A percentile compares a stretch with the other conserved stretches of the same genome.
Evolutionary conservation across 2,329 filamentous ascomycete species (phyloP).

Genomic region (Claviceps spartinae): DNA sequence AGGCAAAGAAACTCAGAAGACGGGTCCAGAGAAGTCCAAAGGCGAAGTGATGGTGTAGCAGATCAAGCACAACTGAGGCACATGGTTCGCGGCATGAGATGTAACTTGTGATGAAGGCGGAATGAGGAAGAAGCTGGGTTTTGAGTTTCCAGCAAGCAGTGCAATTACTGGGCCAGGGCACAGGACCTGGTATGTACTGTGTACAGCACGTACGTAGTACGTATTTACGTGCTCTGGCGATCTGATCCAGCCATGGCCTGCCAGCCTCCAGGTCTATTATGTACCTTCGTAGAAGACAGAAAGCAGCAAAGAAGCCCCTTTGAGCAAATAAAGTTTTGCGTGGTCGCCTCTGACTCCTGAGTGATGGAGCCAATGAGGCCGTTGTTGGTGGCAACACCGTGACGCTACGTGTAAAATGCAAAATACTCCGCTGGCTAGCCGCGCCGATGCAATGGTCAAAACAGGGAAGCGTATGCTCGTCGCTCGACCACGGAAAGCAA

Average conservation of each 20-base stretch:
- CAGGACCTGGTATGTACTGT: background rate
- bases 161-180: background rate
- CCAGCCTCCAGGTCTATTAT: background rate
- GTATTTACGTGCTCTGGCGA: background rate
- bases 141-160: background rate
- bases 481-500: background rate
- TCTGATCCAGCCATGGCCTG: background rate
- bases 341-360: background rate
- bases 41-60: background rate
- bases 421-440: background rate
- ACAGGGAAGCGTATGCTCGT: background rate
- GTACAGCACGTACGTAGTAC: background rate
- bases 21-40: background rate
- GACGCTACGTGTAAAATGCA: background rate
- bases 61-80: background rate
- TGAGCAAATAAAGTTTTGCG: background rate
- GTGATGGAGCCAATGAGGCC: background rate
- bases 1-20: background rate
- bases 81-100: background rate
- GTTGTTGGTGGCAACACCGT: constrained; percentile 1
- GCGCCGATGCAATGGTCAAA: background rate
- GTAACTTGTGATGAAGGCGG: background rate
- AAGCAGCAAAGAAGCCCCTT: background rate
- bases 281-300: background rate
- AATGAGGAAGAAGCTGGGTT: background rate